Conservation (phyloP, 1,139 yeast genomes). For the Yamadazyma siamensis region DNA sequence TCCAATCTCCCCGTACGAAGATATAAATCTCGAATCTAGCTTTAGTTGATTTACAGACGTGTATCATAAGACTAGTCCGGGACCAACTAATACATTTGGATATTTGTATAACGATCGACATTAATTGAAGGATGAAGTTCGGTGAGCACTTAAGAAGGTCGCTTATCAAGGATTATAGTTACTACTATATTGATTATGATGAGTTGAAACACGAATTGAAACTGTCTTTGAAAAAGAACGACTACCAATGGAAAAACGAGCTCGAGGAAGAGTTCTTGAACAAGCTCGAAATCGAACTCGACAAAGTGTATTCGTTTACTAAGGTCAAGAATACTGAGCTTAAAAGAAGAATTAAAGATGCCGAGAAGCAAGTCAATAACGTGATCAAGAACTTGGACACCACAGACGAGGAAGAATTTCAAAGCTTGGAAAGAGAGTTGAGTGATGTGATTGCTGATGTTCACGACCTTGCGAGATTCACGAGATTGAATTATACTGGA, state of each 20-base stretch:
- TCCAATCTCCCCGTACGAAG: too few species aligned
- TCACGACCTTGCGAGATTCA: constrained; percentile 91
- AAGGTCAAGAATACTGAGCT: constrained; percentile 84
- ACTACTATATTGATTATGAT: constrained; percentile 87
- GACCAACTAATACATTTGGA: too few species aligned
- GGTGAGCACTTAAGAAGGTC: constrained; percentile 76
- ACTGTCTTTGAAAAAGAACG: constrained; percentile 55
- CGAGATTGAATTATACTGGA: constrained; percentile 91
- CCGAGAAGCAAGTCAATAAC: constrained; percentile 63
- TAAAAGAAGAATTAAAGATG: constrained; percentile 74
- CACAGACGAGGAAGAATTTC: constrained; percentile 78
- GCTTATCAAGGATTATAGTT: constrained; percentile 78
- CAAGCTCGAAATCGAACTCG: constrained; percentile 74
- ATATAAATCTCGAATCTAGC: too few species aligned
- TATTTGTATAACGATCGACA: too few species aligned
- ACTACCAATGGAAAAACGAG: constrained; percentile 64
- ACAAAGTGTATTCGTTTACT: constrained; percentile 87
- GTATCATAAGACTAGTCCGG: too few species aligned
- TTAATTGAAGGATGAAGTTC: too few species aligned
- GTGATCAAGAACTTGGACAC: constrained; percentile 45
- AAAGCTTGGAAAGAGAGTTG: constrained; percentile 85
- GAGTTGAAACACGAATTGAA: constrained; percentile 81
- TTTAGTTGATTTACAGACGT: too few species aligned
- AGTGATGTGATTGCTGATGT: constrained; percentile 95
- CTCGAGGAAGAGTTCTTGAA: constrained; percentile 79